These are phyloP conservation scores for Solanum rostratum DNA, from an alignment of 257 asterid species.

Conservation along the genomic window DNA sequence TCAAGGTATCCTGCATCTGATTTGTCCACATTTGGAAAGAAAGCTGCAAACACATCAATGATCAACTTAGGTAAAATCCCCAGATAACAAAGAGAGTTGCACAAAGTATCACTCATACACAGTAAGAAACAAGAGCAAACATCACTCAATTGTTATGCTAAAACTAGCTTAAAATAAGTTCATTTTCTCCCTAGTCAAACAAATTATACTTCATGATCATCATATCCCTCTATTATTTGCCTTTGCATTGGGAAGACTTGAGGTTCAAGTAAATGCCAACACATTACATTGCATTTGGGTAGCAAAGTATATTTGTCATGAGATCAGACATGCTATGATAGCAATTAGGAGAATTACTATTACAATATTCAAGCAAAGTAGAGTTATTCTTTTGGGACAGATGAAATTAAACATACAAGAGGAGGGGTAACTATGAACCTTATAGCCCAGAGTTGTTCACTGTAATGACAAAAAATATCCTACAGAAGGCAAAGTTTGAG, in stretches of 20 bases:
- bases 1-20: slow-evolving; percentile 90
- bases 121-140: not conserved
- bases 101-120: not conserved
- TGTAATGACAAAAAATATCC: not conserved
- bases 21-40: slow-evolving; percentile 97
- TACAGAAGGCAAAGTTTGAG: not conserved
- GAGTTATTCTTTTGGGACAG: not conserved
- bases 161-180: not conserved
- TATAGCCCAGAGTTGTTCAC: not conserved
- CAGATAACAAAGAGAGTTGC: not conserved
- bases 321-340: not conserved
- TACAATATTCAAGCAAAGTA: not conserved
- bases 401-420: not conserved
- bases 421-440: not conserved
- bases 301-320: not conserved
- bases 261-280: not conserved
- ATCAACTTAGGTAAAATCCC: not conserved
- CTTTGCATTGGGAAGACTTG: not conserved
- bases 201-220: not conserved
- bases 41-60: slow-evolving; percentile 40
- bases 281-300: not conserved
- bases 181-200: not conserved
- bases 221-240: not conserved
- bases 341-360: not conserved
- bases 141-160: not conserved